Conservation (phyloP, 345 rosid genomes). For the Melaleuca quinquenervia region DNA sequence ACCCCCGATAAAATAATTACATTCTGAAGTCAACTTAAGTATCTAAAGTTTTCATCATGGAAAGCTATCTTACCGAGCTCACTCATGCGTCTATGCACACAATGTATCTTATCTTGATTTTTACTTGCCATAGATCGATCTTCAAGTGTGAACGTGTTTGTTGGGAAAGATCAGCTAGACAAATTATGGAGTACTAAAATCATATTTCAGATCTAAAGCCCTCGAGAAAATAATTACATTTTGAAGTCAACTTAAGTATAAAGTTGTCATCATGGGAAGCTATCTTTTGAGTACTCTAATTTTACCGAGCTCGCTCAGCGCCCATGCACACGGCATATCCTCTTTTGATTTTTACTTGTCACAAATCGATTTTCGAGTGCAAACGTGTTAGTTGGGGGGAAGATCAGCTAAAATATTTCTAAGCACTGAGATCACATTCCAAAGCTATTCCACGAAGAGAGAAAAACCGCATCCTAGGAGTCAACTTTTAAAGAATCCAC, state of each 20-base stretch:
- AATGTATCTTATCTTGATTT: not conserved
- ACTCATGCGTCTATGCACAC: not conserved
- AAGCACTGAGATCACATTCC: not conserved
- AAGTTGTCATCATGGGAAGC: not conserved
- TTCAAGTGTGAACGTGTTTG: not conserved
- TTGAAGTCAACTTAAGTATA: not conserved
- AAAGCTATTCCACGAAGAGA: not conserved
- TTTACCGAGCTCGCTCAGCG: not conserved
- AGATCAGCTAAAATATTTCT: not conserved
- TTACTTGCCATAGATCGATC: not conserved
- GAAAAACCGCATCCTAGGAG: too few species aligned
- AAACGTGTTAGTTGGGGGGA: not conserved
- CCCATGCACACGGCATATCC: not conserved
- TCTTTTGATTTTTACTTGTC: not conserved
- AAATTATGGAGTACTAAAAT: not conserved
- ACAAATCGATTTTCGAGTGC: not conserved
- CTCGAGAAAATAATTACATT: not conserved
- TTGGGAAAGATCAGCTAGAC: not conserved
- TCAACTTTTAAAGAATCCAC: too few species aligned
- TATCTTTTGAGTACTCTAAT: not conserved
- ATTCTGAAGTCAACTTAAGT: not conserved
- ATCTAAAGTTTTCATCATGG: not conserved
- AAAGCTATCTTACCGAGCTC: not conserved
- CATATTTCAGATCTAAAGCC: not conserved
- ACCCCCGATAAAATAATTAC: not conserved